These are phyloP conservation scores for Stemphylium beticola DNA, from an alignment of 2,329 filamentous ascomycete genomes.

Conservation along the genomic window DNA sequence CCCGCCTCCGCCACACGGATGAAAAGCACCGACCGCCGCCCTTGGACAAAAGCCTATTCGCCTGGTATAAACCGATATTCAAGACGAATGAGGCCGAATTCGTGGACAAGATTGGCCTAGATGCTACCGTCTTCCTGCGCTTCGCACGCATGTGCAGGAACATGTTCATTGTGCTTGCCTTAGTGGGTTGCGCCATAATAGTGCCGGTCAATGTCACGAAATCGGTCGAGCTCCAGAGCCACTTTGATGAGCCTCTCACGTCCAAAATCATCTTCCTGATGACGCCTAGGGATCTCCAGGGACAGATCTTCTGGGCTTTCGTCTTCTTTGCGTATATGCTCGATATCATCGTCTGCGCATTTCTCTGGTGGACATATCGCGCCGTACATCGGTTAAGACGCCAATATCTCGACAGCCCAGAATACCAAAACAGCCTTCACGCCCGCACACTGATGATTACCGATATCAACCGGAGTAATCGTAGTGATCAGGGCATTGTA, in stretches of 20 bases:
- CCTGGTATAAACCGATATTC: slow-evolving; percentile 82
- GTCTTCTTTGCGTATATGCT: slow-evolving; percentile 68
- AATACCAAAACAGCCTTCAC: slow-evolving; percentile 88
- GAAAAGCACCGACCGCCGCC: slow-evolving; percentile 86
- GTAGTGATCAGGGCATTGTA: slow-evolving; percentile 85
- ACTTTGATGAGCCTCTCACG: slow-evolving; percentile 7
- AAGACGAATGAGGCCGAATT: slow-evolving; percentile 78
- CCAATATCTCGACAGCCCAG: slow-evolving; percentile 80
- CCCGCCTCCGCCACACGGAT: slow-evolving; percentile 90
- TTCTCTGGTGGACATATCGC: slow-evolving; percentile 89
- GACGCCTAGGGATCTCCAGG: slow-evolving; percentile 56
- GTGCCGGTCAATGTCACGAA: slow-evolving; percentile 76
- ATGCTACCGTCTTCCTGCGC: slow-evolving; percentile 88
- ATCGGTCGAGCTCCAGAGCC: slow-evolving; percentile 20
- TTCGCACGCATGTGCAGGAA: slow-evolving; percentile 91
- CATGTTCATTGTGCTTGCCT: slow-evolving; percentile 75
- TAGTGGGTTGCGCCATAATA: slow-evolving; percentile 77
- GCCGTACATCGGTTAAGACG: slow-evolving; percentile 74
- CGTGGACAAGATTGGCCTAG: slow-evolving; percentile 83
- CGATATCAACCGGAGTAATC: slow-evolving; percentile 78
- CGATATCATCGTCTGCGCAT: slow-evolving; percentile 76
- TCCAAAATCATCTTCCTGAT: slow-evolving; percentile 34
- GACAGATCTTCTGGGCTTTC: slow-evolving; percentile 63
- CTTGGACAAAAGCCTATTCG: slow-evolving; percentile 83
- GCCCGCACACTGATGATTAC: slow-evolving; percentile 73